These are phyloP conservation scores for Lipomyces kockii DNA, from an alignment of 805 yeast species.

Conservation along the genomic window DNA sequence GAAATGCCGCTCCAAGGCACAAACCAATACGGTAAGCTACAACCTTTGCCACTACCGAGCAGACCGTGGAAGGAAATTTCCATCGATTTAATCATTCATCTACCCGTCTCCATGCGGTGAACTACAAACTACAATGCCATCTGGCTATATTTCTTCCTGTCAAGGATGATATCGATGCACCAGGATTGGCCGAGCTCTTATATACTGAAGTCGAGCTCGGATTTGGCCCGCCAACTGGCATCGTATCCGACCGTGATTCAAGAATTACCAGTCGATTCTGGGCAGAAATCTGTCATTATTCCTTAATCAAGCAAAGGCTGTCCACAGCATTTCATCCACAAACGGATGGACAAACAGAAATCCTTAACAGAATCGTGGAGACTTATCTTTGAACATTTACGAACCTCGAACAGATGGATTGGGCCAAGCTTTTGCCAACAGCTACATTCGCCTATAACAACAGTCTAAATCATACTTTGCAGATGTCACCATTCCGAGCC, in stretches of 20 bases:
- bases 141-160: conserved; percentile 32
- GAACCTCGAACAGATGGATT: neutral
- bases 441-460: neutral
- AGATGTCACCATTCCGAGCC: neutral
- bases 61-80: neutral
- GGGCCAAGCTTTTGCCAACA: neutral
- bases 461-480: neutral
- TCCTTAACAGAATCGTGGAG: conserved; percentile 5
- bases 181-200: conserved; percentile 24
- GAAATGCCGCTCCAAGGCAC: neutral
- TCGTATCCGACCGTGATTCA: conserved; percentile 34
- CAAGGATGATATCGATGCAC: conserved; percentile 4
- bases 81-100: neutral
- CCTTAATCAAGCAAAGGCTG: neutral
- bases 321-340: conserved; percentile 11
- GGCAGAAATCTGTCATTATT: conserved; percentile 14
- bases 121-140: conserved; percentile 22
- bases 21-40: neutral
- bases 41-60: neutral
- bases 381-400: neutral
- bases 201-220: conserved; percentile 20
- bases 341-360: conserved; percentile 16
- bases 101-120: neutral
- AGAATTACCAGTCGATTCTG: conserved; percentile 31
- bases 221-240: conserved; percentile 28